Percentiles rank a stretch among this genome's conserved stretches.
Conservation (phyloP, 2,329 filamentous ascomycete genomes). For the Claviceps sorghi region DNA sequence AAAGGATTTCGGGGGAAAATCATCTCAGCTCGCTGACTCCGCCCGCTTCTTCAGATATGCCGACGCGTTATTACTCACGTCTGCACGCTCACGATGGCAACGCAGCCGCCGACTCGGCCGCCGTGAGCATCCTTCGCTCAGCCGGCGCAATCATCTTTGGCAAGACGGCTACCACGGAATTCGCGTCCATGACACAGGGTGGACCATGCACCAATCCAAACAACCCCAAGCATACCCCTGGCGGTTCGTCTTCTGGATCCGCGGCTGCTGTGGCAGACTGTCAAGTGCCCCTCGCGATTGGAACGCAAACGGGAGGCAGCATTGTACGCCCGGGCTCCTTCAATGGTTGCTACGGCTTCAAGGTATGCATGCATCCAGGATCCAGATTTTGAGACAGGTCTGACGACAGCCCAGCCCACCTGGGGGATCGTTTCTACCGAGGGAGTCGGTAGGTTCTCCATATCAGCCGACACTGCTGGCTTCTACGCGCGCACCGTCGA, state of each 20-base stretch:
- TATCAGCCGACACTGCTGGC: conserved; percentile 48
- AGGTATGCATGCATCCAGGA: conserved; percentile 15
- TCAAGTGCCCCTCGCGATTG: conserved; percentile 45
- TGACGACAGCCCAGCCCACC: conserved; percentile 28
- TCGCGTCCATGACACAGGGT: conserved; percentile 40
- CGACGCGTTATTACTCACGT: conserved; percentile 39
- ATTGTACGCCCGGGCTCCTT: conserved; percentile 50
- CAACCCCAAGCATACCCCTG: conserved; percentile 47
- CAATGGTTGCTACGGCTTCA: conserved; percentile 49
- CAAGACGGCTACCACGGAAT: conserved; percentile 44
- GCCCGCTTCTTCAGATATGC: conserved; percentile 29
- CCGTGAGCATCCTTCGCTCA: conserved; percentile 34
- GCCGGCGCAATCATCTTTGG: conserved; percentile 41
- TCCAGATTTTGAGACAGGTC: background rate
- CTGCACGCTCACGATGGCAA: conserved; percentile 32
- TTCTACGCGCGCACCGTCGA: conserved; percentile 42
- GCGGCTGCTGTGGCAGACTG: conserved; percentile 51
- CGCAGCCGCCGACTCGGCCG: conserved; percentile 34
- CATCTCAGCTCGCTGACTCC: background rate
- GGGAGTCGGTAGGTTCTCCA: conserved; percentile 43
- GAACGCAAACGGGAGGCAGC: conserved; percentile 52
- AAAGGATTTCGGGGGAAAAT: background rate
- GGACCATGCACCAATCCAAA: conserved; percentile 50
- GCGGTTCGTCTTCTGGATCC: conserved; percentile 53
- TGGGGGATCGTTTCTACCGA: conserved; percentile 49